Conservation (phyloP, 495 filamentous ascomycete species). For the Hypoxylon subgilvum region DNA sequence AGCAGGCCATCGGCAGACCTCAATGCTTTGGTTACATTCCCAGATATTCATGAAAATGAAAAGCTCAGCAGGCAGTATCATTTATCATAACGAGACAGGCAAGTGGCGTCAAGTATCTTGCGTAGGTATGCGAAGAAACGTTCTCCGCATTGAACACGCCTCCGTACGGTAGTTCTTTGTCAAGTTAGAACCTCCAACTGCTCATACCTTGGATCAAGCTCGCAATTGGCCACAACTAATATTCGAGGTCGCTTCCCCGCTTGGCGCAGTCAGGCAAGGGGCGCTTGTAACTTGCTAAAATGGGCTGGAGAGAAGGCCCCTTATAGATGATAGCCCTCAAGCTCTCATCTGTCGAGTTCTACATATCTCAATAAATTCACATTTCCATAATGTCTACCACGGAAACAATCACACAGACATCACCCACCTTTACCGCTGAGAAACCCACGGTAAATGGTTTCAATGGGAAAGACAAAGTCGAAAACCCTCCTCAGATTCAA, state of each 20-base stretch:
- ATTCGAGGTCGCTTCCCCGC: constrained; percentile 22
- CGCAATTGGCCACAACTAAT: constrained; percentile 21
- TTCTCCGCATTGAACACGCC: constrained; percentile 21
- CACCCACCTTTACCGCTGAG: not conserved
- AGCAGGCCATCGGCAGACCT: not conserved
- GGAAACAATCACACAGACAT: constrained; percentile 9
- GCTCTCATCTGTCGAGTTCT: not conserved
- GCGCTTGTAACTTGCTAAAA: not conserved
- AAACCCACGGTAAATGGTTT: constrained; percentile 5
- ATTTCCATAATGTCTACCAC: constrained; percentile 16
- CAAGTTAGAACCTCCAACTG: not conserved
- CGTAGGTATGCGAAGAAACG: not conserved
- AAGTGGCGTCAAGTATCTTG: not conserved
- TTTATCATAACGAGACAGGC: too few species aligned
- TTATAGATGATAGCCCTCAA: not conserved
- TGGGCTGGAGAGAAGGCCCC: not conserved
- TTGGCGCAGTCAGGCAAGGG: constrained; percentile 16
- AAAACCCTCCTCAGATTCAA: constrained; percentile 38
- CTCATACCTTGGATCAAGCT: constrained; percentile 1
- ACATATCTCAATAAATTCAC: not conserved
- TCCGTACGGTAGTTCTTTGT: constrained; percentile 14
- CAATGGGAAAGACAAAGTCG: constrained; percentile 17
- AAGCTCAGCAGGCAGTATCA: too few species aligned
- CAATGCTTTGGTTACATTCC: not conserved
- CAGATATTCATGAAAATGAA: too few species aligned